Conservation (phyloP, 257 asterid species). For the Penstemon eatonii region DNA sequence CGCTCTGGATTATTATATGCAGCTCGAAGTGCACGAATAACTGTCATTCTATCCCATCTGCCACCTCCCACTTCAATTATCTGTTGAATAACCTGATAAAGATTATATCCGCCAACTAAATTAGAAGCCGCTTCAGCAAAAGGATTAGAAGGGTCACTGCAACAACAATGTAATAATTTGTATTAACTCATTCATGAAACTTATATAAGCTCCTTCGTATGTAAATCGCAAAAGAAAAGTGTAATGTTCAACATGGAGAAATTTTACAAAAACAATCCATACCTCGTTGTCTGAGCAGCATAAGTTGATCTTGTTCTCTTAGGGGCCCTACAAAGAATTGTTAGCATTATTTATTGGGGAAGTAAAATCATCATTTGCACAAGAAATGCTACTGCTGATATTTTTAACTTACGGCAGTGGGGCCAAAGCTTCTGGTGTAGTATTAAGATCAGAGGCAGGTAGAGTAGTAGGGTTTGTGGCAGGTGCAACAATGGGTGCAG, state of each 20-base stretch:
- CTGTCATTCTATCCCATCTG: conserved; percentile 27
- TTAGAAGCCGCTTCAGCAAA: conserved; percentile 23
- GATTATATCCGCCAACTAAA: conserved; percentile 18
- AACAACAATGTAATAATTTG: conserved; percentile 25
- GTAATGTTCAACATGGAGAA: background rate
- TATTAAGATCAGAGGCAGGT: conserved; percentile 41
- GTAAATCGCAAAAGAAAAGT: background rate
- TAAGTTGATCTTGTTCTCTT: conserved; percentile 43
- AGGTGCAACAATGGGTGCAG: conserved; percentile 49
- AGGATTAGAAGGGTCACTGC: conserved; percentile 45
- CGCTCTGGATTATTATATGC: conserved; percentile 42
- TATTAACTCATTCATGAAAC: conserved; percentile 21
- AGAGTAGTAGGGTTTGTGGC: conserved; percentile 42
- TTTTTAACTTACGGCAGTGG: conserved; percentile 51
- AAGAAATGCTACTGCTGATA: conserved; percentile 7
- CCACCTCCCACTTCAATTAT: conserved; percentile 29
- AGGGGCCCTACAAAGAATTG: conserved; percentile 44
- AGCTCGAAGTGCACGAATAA: conserved; percentile 27
- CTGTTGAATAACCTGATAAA: conserved; percentile 18
- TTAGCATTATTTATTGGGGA: conserved; percentile 24
- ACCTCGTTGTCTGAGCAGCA: conserved; percentile 46
- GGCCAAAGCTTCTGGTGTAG: conserved; percentile 50
- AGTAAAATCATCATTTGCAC: conserved; percentile 4
- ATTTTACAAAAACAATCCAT: conserved; percentile 20
- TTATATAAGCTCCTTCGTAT: conserved; percentile 15